Evolutionary conservation across 176 grass and related monocot genomes (phyloP).

Genomic region (Tillandsia leiboldiana): DNA sequence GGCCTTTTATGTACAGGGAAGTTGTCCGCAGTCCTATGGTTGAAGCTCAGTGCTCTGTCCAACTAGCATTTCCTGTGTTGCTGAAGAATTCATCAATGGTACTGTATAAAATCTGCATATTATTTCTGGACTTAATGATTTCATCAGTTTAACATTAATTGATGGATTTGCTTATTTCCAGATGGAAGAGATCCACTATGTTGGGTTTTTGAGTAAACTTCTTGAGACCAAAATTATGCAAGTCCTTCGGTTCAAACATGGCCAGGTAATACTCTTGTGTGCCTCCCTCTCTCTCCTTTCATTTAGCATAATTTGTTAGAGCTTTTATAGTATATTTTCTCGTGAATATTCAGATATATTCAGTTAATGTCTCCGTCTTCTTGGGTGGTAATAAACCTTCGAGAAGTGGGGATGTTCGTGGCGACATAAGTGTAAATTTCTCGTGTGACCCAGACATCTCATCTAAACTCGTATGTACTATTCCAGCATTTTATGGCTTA

Average conservation of each 20-base stretch:
- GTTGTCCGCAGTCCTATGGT: conserved; percentile 95
- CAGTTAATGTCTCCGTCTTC: conserved; percentile 87
- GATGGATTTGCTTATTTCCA: conserved; percentile 10
- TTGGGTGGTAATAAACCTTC: conserved; percentile 99
- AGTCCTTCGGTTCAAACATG: conserved; percentile 99
- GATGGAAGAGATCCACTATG: conserved; percentile 94
- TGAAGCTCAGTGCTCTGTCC: conserved; percentile 97
- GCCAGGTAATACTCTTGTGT: conserved; percentile 49
- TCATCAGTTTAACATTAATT: conserved; percentile 25
- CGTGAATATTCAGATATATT: conserved; percentile 64
- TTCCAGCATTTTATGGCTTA: conserved; percentile 9
- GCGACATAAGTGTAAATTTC: conserved; percentile 94
- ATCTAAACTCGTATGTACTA: conserved; percentile 67
- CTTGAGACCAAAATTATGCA: conserved; percentile 95
- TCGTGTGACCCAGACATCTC: conserved; percentile 89
- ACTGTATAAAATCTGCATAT: conserved; percentile 1
- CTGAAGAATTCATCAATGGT: conserved; percentile 85
- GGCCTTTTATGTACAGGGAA: conserved; percentile 51
- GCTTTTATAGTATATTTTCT: not conserved
- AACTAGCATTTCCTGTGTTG: conserved; percentile 81
- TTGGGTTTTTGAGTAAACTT: conserved; percentile 97
- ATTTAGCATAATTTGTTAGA: not conserved
- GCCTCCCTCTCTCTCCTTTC: not conserved
- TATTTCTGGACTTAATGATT: conserved; percentile 11
- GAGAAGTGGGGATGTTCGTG: conserved; percentile 78